These are phyloP conservation scores for Neopestalotiopsis sp. DNA, from an alignment of 2,329 filamentous ascomycete genomes.

Conservation along the genomic window DNA sequence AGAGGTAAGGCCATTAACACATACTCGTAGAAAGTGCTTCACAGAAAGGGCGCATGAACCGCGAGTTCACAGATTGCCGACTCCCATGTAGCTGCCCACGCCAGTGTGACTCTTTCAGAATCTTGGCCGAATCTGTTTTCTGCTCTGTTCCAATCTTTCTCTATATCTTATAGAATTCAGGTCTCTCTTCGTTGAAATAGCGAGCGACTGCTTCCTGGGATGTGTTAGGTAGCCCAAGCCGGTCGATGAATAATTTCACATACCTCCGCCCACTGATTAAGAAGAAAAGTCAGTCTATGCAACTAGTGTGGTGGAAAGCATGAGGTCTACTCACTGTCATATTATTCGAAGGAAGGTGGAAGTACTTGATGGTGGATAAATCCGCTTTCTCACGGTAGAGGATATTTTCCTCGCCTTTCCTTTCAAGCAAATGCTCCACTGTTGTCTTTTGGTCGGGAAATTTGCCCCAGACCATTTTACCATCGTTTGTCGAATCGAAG, in stretches of 20 bases:
- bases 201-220: conserved; percentile 8
- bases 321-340: conserved; percentile 5
- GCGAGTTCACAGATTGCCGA: neutral
- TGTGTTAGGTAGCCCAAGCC: neutral
- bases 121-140: neutral
- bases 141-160: neutral
- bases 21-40: neutral
- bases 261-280: conserved; percentile 13
- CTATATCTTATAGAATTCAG: neutral
- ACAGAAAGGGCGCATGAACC: conserved; percentile 1
- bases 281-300: neutral
- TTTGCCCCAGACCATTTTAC: neutral
- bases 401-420: neutral
- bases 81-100: conserved; percentile 12
- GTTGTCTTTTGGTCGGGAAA: conserved; percentile 15
- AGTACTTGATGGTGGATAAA: neutral
- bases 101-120: conserved; percentile 12
- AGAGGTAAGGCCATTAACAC: neutral
- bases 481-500: neutral
- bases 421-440: conserved; percentile 7
- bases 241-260: neutral
- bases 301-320: neutral
- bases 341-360: conserved; percentile 11
- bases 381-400: neutral
- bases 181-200: neutral